A percentile compares a stretch with the other conserved stretches of the same genome.
Evolutionary conservation across 2,329 filamentous ascomycete genomes (phyloP).

Genomic region (Penicillium fuscoglaucum): DNA sequence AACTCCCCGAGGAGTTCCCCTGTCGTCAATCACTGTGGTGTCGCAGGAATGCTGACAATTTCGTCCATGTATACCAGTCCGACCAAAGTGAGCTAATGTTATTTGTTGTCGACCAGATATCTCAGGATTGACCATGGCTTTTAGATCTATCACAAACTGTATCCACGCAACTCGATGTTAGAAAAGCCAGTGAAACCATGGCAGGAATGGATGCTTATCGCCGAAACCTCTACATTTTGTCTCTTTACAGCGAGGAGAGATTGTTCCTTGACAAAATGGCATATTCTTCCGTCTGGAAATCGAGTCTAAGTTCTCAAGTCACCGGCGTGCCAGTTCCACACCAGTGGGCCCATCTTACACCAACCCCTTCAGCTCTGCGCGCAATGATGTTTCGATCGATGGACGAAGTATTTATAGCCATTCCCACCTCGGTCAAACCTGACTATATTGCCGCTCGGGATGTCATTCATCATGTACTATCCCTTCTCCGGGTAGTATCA

Average conservation of each 20-base stretch:
- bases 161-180: not conserved
- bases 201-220: slow-evolving; percentile 1
- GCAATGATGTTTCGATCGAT: slow-evolving; percentile 1
- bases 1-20: slow-evolving; percentile 1
- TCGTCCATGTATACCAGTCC: not conserved
- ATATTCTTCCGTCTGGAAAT: slow-evolving; percentile 4
- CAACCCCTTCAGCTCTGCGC: not conserved
- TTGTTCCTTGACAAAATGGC: slow-evolving; percentile 5
- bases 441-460: slow-evolving; percentile 3
- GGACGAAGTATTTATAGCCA: not conserved
- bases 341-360: not conserved
- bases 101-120: not conserved
- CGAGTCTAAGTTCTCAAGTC: not conserved
- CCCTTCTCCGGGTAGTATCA: not conserved
- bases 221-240: slow-evolving; percentile 3
- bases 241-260: slow-evolving; percentile 4
- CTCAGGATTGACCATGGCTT: not conserved
- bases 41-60: not conserved
- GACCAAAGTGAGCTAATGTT: not conserved
- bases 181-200: not conserved
- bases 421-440: not conserved
- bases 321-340: not conserved
- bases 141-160: not conserved
- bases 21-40: slow-evolving; percentile 3
- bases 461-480: not conserved